These are phyloP conservation scores for Ascochyta lentis DNA, from an alignment of 2,329 filamentous ascomycete species.

Conservation along the genomic window DNA sequence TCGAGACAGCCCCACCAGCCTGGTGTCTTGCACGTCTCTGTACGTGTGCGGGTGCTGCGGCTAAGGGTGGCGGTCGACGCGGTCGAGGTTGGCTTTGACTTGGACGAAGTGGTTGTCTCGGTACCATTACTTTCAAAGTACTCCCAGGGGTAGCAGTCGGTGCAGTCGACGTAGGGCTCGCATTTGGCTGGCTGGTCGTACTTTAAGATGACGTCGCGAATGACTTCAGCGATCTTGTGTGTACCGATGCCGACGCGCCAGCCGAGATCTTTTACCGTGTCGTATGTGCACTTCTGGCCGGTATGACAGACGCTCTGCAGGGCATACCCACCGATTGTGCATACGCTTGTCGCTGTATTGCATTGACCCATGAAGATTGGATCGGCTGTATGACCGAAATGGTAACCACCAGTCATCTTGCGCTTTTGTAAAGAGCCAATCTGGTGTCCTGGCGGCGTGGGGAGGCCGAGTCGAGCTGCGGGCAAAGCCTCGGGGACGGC, in stretches of 20 bases:
- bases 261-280: slow-evolving; percentile 88
- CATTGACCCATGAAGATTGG: slow-evolving; percentile 94
- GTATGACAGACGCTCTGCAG: slow-evolving; percentile 93
- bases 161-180: slow-evolving; percentile 74
- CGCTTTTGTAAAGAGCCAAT: slow-evolving; percentile 69
- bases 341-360: slow-evolving; percentile 86
- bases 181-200: slow-evolving; percentile 85
- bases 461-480: slow-evolving; percentile 82
- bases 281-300: slow-evolving; percentile 86
- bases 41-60: slow-evolving; percentile 64
- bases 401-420: slow-evolving; percentile 75
- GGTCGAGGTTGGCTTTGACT: slow-evolving; percentile 57
- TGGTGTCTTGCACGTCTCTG: slow-evolving; percentile 86
- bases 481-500: slow-evolving; percentile 90
- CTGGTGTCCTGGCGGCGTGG: slow-evolving; percentile 79
- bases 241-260: slow-evolving; percentile 92
- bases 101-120: slow-evolving; percentile 70
- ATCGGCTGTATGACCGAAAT: slow-evolving; percentile 95
- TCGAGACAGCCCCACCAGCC: slow-evolving; percentile 89
- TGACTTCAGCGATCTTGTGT: slow-evolving; percentile 88
- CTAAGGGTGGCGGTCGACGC: slow-evolving; percentile 63
- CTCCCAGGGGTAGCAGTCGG: slow-evolving; percentile 92
- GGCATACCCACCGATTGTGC: slow-evolving; percentile 90
- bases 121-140: slow-evolving; percentile 93
- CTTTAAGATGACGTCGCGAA: slow-evolving; percentile 82